Conservation (phyloP, 192 early-diverging fungal genomes). For the Rhizophagus sp. region DNA sequence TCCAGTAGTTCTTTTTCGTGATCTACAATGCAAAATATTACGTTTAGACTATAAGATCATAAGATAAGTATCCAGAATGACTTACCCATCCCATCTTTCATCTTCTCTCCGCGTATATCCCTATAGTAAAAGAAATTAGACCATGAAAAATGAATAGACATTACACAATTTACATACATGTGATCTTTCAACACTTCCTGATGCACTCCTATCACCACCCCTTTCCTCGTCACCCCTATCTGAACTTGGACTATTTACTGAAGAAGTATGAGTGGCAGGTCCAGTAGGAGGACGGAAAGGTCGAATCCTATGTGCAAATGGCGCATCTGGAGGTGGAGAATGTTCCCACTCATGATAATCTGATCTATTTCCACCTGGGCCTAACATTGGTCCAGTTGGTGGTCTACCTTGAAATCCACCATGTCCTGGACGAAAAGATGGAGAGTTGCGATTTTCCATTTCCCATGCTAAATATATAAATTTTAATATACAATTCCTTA, state of each 20-base stretch:
- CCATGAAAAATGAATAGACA: neutral
- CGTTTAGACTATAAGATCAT: neutral
- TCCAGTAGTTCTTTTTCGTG: slow-evolving; percentile 5
- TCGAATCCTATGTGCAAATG: slow-evolving; percentile 24
- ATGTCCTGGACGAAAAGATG: slow-evolving; percentile 11
- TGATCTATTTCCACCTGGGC: neutral
- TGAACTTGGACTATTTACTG: slow-evolving; percentile 23
- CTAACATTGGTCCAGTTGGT: slow-evolving; percentile 30
- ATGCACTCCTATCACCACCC: neutral
- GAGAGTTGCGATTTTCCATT: slow-evolving; percentile 24
- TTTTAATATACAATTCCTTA: neutral
- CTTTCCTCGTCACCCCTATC: slow-evolving; percentile 25
- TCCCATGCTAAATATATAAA: slow-evolving; percentile 17
- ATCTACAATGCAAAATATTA: neutral
- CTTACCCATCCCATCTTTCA: slow-evolving; percentile 8
- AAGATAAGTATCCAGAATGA: neutral
- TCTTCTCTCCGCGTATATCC: slow-evolving; percentile 4
- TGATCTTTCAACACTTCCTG: slow-evolving; percentile 13
- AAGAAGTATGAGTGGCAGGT: slow-evolving; percentile 2
- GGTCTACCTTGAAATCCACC: slow-evolving; percentile 14
- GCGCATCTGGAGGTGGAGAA: slow-evolving; percentile 31
- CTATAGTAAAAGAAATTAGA: neutral
- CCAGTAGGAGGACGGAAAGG: slow-evolving; percentile 5
- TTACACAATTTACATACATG: slow-evolving; percentile 3
- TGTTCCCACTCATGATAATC: slow-evolving; percentile 30